Evolutionary conservation across 257 asterid species (phyloP).

Genomic region (Coffea canephora): DNA sequence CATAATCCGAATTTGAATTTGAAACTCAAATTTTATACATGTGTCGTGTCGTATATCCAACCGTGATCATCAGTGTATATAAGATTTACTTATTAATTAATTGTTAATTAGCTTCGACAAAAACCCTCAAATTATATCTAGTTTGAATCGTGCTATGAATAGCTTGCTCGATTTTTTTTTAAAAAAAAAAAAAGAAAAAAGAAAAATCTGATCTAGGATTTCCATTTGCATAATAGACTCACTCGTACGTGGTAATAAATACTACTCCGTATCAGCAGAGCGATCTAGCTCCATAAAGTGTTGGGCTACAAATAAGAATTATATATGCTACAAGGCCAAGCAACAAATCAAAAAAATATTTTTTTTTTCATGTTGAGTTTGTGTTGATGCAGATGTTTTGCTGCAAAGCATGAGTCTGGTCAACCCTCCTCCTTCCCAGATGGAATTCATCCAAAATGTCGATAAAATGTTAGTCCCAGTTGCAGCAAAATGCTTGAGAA

Average conservation of each 20-base stretch:
- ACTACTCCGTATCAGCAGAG: neutral
- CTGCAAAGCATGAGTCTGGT: neutral
- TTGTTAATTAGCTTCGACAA: neutral
- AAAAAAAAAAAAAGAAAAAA: too few relatives aligned
- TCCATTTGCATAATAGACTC: neutral
- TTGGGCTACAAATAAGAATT: too few relatives aligned
- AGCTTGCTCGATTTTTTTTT: neutral
- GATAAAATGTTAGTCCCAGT: neutral
- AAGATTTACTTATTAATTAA: neutral
- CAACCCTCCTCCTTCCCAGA: neutral
- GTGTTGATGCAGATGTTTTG: neutral
- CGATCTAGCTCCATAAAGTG: neutral
- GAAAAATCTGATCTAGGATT: neutral
- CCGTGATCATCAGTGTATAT: too few relatives aligned
- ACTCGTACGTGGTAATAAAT: too few relatives aligned
- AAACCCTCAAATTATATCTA: neutral
- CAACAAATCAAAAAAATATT: neutral
- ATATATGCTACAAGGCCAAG: neutral
- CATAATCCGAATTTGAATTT: too few relatives aligned
- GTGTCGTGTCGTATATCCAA: too few relatives aligned
- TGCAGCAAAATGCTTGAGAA: conserved; percentile 1
- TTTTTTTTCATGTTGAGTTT: neutral
- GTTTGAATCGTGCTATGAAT: neutral
- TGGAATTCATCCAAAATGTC: neutral
- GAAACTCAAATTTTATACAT: too few relatives aligned